Base-by-base conservation (phyloP, 2,329 filamentous ascomycete species). In the Aspergillus bombycis region DNA sequence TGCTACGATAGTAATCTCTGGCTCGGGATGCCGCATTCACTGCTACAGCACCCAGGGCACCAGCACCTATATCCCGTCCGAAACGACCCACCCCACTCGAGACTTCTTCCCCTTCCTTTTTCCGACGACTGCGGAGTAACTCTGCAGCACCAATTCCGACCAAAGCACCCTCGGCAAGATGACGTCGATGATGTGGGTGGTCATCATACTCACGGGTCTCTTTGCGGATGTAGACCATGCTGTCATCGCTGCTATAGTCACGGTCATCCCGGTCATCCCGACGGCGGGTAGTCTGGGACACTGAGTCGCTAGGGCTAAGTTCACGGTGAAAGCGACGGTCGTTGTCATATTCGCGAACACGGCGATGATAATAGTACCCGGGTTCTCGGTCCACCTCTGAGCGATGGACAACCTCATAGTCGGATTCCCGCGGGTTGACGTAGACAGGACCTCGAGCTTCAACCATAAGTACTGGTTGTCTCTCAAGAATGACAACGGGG, bases 111-210 rank as follows among this genome's bases (percentile, higher is more conserved):
- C 86, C 87, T 69, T 87, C 79, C 52, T 80, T 81, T 76, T 85
- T 87, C 56, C 83, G 81, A 65, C 86, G 86, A 67, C 84, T 85
- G 57, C 87, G 82, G 21, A 89, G 68, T 41, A 89, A 77, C 67
- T 88, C 86, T 43, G 86, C 86, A 46, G 86, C 87, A 65, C 85
- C 88, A 52, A 86, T 79, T 53, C 87, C 88, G 48, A 85, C 85
- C 58, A 88, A 75, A 30, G 86, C 85, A 54, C 87, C 88, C 70
- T 87, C 87, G n/a, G 86, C 87, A 52, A 89, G 75, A 70, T 89
- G 85, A 36, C 85, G 85, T 57, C 77, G 77, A 67, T 84, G 84
- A 65, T 86, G 82, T 50, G 79, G 75, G 21, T 82, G 81, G 59
- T 82, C 82, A 12, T 81, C 79, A 53, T 78, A 75, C 43, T 79